Evolutionary conservation across 139 green algal genomes (phyloP).

Genomic region (Protoeuglena noctilucae): DNA sequence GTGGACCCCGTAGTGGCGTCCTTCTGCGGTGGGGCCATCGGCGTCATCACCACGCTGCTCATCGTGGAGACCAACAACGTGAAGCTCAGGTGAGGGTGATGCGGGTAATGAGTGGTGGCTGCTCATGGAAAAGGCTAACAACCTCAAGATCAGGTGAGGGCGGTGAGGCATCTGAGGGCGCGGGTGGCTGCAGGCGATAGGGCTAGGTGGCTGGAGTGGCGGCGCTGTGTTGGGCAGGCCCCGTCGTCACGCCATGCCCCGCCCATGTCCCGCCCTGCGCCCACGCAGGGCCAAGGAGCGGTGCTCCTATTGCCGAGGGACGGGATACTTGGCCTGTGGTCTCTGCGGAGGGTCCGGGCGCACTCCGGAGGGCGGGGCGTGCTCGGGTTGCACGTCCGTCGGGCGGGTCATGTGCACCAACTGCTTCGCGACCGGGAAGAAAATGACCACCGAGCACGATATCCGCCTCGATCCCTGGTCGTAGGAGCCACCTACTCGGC

Average conservation of each 20-base stretch:
- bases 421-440: constrained; percentile 88
- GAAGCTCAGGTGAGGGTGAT: constrained; percentile 24
- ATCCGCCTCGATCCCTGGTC: constrained; percentile 77
- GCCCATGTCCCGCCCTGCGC: background rate
- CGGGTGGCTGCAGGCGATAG: too few species aligned
- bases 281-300: constrained; percentile 5
- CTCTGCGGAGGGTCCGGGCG: constrained; percentile 53
- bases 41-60: constrained; percentile 79
- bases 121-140: too few species aligned
- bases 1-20: constrained; percentile 97
- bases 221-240: too few species aligned
- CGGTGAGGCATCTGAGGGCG: too few species aligned
- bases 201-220: too few species aligned
- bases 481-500: too few species aligned
- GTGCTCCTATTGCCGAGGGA: constrained; percentile 55
- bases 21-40: constrained; percentile 90
- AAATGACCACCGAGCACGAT: constrained; percentile 85
- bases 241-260: too few species aligned
- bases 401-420: constrained; percentile 95
- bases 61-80: constrained; percentile 94
- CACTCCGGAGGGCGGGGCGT: constrained; percentile 16
- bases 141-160: too few species aligned
- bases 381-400: constrained; percentile 52
- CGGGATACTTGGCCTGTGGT: constrained; percentile 84
- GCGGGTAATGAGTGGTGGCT: too few species aligned